phyloP scores from a whole-genome alignment of 108 stramenopile species.

The Aurantiochytrium sp. region DNA sequence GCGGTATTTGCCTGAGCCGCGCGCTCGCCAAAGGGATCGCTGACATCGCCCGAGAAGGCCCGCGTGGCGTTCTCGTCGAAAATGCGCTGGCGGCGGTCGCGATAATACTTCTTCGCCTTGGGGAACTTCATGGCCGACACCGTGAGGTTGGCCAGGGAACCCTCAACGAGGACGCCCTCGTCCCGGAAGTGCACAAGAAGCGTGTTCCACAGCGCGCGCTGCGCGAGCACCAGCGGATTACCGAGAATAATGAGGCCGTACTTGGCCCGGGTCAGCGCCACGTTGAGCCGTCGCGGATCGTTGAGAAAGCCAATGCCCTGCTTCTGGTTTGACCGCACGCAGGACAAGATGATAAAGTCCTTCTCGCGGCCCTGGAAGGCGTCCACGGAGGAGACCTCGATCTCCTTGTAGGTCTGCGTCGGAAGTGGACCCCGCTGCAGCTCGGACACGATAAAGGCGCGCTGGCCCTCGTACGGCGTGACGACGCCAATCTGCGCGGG shows the following conservation, averaged over 20 bases:
- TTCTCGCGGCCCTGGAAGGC: slow-evolving; percentile 98
- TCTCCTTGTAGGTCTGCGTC: slow-evolving; percentile 75
- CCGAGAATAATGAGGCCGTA: slow-evolving; percentile 87
- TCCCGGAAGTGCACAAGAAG: slow-evolving; percentile 87
- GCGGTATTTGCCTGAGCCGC: neutral
- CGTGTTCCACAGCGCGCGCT: slow-evolving; percentile 91
- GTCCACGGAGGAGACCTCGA: slow-evolving; percentile 96
- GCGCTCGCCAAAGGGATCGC: neutral
- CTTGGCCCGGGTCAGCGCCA: slow-evolving; percentile 91
- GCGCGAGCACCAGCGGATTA: slow-evolving; percentile 89
- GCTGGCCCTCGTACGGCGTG: slow-evolving; percentile 97
- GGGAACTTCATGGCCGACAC: neutral
- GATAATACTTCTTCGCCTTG: slow-evolving; percentile 23
- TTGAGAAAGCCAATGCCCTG: slow-evolving; percentile 95
- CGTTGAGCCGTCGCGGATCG: slow-evolving; percentile 97
- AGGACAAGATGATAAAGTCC: slow-evolving; percentile 91
- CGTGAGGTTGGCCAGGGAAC: slow-evolving; percentile 16
- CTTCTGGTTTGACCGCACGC: slow-evolving; percentile 93
- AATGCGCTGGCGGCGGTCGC: slow-evolving; percentile 17
- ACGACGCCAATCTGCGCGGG: slow-evolving; percentile 90
- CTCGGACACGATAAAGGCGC: slow-evolving; percentile 82
- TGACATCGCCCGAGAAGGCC: neutral
- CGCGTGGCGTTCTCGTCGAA: neutral
- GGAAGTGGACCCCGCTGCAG: slow-evolving; percentile 81
- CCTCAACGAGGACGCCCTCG: slow-evolving; percentile 74